A percentile compares a stretch with the other conserved stretches of the same genome.
Evolutionary conservation across 1,284 basidiomycete genomes (phyloP).

Genomic region (Papiliotrema nemorosa): DNA sequence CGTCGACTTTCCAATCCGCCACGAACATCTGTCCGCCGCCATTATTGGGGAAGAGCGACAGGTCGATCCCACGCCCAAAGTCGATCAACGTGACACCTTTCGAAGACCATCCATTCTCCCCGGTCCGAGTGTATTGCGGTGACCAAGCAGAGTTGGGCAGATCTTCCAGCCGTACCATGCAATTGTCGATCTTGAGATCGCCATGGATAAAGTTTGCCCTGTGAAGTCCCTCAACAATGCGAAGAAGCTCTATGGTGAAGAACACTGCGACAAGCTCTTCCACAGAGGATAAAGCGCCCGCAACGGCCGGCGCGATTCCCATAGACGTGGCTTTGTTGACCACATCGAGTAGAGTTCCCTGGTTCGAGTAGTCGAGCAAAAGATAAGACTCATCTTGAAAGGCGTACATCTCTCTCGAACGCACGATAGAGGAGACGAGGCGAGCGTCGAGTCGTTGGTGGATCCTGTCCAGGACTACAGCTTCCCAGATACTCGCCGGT

Average conservation of each 20-base stretch:
- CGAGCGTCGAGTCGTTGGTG: slow-evolving; percentile 61
- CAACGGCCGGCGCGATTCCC: slow-evolving; percentile 44
- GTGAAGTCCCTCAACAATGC: slow-evolving; percentile 79
- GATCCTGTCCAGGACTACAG: slow-evolving; percentile 75
- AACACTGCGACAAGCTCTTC: slow-evolving; percentile 95
- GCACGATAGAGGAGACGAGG: slow-evolving; percentile 64
- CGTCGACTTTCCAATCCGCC: slow-evolving; percentile 83
- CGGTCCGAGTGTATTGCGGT: slow-evolving; percentile 67
- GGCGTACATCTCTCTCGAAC: slow-evolving; percentile 70
- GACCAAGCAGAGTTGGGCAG: slow-evolving; percentile 70
- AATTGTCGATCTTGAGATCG: slow-evolving; percentile 99
- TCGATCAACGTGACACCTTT: slow-evolving; percentile 94
- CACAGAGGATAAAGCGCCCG: slow-evolving; percentile 52
- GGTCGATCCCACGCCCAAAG: slow-evolving; percentile 92
- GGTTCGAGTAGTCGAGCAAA: slow-evolving; percentile 79
- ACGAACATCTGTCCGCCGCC: slow-evolving; percentile 64
- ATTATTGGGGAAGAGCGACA: slow-evolving; percentile 66
- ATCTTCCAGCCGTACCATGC: slow-evolving; percentile 82
- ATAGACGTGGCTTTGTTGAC: slow-evolving; percentile 79
- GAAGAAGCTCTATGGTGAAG: slow-evolving; percentile 87
- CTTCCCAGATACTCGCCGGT: slow-evolving; percentile 90
- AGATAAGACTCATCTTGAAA: slow-evolving; percentile 89
- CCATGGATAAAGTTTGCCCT: slow-evolving; percentile 83
- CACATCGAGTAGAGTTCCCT: slow-evolving; percentile 88
- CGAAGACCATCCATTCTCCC: slow-evolving; percentile 74